phyloP scores from a whole-genome alignment of 1,139 yeast species.

The Pichia sp. region DNA sequence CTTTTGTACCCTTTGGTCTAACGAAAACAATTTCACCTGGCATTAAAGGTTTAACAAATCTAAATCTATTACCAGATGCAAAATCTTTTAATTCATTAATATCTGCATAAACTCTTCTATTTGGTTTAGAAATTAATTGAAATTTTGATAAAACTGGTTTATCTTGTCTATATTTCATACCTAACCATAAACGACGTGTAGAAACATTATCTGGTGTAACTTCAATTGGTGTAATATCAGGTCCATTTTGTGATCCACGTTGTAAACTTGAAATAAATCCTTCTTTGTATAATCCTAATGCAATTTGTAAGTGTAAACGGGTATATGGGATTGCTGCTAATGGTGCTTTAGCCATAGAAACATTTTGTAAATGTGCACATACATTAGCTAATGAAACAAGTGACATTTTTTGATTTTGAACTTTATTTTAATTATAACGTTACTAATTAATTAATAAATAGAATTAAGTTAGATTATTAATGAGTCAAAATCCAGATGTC shows the following conservation, averaged over 20 bases:
- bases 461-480: too few relatives aligned
- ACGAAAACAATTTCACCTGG: conserved; percentile 88
- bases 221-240: conserved; percentile 68
- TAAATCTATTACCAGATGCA: conserved; percentile 69
- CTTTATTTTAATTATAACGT: too few relatives aligned
- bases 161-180: conserved; percentile 79
- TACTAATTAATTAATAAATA: too few relatives aligned
- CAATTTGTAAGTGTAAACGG: conserved; percentile 74
- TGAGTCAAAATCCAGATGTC: too few relatives aligned
- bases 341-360: conserved; percentile 67
- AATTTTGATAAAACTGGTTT: conserved; percentile 70
- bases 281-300: conserved; percentile 79
- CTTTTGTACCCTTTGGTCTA: conserved; percentile 41
- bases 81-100: conserved; percentile 62
- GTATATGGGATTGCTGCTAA: conserved; percentile 82
- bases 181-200: conserved; percentile 86
- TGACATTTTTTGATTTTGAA: conserved; percentile 48
- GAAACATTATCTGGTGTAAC: conserved; percentile 85
- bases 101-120: conserved; percentile 61
- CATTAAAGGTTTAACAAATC: conserved; percentile 73
- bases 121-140: conserved; percentile 78
- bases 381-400: conserved; percentile 76
- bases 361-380: conserved; percentile 87
- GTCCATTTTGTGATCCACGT: conserved; percentile 86
- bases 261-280: conserved; percentile 84